These are phyloP conservation scores for Suillus luteus DNA, from an alignment of 768 basidiomycete species.

Conservation along the genomic window DNA sequence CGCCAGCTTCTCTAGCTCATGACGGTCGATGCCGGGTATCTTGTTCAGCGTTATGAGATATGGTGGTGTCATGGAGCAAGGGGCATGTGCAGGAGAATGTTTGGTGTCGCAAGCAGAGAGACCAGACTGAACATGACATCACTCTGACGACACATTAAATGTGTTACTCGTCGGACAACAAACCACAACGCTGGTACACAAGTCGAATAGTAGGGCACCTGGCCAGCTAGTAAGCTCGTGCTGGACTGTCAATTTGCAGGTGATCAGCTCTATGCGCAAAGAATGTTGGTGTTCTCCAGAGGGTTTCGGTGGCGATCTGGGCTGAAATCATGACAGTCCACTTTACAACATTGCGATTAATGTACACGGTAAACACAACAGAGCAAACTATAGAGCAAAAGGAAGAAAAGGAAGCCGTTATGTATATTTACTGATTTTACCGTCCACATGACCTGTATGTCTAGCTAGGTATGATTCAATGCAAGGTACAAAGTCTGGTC, in stretches of 20 bases:
- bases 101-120: neutral
- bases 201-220: neutral
- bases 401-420: neutral
- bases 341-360: neutral
- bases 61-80: neutral
- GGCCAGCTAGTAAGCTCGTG: too few relatives aligned
- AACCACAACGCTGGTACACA: neutral
- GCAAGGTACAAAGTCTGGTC: neutral
- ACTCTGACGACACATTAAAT: neutral
- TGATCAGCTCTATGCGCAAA: neutral
- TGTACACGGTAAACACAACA: neutral
- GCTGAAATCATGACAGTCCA: too few relatives aligned
- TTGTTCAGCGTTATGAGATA: conserved; percentile 4
- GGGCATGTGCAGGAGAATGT: neutral
- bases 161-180: neutral
- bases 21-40: conserved; percentile 10
- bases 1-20: conserved; percentile 17
- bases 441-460: too few relatives aligned
- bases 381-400: neutral
- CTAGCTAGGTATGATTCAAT: neutral
- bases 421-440: neutral
- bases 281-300: neutral
- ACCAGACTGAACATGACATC: neutral
- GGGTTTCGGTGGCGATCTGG: neutral
- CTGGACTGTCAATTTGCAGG: neutral